Conservation (phyloP, 371 early-diverging fungal genomes). For the Fennellomyces sp. region DNA sequence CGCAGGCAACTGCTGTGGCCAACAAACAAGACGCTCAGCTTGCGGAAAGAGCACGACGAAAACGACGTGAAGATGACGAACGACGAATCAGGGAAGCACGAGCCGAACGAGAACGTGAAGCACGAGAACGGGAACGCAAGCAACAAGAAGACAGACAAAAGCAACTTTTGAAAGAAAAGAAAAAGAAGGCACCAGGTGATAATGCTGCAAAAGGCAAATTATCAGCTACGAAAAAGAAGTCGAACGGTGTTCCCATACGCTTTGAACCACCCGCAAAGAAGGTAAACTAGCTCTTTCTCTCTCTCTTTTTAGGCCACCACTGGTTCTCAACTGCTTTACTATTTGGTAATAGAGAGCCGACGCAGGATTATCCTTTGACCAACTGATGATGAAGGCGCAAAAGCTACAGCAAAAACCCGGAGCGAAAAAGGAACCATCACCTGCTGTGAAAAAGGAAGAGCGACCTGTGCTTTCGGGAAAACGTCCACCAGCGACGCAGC, state of each 20-base stretch:
- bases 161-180: not conserved
- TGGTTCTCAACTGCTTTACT: too few species aligned
- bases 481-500: not conserved
- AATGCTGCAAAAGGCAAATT: not conserved
- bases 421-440: not conserved
- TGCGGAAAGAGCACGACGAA: slow-evolving; percentile 31
- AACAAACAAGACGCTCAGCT: slow-evolving; percentile 35
- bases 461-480: not conserved
- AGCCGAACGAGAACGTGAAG: slow-evolving; percentile 27
- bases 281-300: too few species aligned
- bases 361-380: slow-evolving; percentile 1
- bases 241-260: too few species aligned
- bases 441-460: not conserved
- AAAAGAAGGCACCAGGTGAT: not conserved
- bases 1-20: slow-evolving; percentile 38
- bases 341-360: too few species aligned
- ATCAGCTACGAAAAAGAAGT: not conserved
- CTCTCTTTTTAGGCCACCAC: too few species aligned
- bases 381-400: not conserved
- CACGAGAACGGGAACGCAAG: slow-evolving; percentile 23
- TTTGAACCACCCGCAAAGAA: too few species aligned
- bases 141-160: slow-evolving; percentile 24
- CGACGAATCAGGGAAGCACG: slow-evolving; percentile 29
- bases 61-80: slow-evolving; percentile 33
- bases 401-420: not conserved